phyloP scores from a whole-genome alignment of 805 yeast genomes.

The Tetrapisispora phaffii region DNA sequence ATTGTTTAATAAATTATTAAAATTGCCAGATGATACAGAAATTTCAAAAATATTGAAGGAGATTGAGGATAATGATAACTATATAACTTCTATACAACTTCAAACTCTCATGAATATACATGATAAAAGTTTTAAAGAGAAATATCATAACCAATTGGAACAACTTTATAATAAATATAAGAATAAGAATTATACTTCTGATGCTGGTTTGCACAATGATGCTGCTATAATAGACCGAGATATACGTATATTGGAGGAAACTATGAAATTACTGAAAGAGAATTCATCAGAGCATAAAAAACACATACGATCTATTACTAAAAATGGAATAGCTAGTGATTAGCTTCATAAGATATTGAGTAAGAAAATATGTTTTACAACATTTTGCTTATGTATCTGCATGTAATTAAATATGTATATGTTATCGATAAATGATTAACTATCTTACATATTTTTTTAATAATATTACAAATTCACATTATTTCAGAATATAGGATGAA shows the following conservation, averaged over 20 bases:
- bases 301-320: background rate
- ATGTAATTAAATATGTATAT: background rate
- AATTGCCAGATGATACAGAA: slow-evolving; percentile 9
- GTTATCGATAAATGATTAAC: background rate
- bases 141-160: slow-evolving; percentile 17
- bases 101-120: slow-evolving; percentile 21
- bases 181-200: slow-evolving; percentile 23
- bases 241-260: slow-evolving; percentile 56
- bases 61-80: slow-evolving; percentile 21
- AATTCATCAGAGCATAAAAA: slow-evolving; percentile 5
- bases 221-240: slow-evolving; percentile 67
- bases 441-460: background rate
- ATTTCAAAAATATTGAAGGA: slow-evolving; percentile 12
- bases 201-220: slow-evolving; percentile 35
- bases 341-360: background rate
- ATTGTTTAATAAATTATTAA: slow-evolving; percentile 5
- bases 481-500: background rate
- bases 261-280: slow-evolving; percentile 33
- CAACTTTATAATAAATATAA: slow-evolving; percentile 16
- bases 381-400: background rate
- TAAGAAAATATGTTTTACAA: background rate
- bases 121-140: slow-evolving; percentile 19
- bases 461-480: background rate
- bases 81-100: slow-evolving; percentile 21
- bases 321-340: slow-evolving; percentile 1